Base-by-base conservation (phyloP, 345 rosid genomes). In the Stellera chamaejasme region DNA sequence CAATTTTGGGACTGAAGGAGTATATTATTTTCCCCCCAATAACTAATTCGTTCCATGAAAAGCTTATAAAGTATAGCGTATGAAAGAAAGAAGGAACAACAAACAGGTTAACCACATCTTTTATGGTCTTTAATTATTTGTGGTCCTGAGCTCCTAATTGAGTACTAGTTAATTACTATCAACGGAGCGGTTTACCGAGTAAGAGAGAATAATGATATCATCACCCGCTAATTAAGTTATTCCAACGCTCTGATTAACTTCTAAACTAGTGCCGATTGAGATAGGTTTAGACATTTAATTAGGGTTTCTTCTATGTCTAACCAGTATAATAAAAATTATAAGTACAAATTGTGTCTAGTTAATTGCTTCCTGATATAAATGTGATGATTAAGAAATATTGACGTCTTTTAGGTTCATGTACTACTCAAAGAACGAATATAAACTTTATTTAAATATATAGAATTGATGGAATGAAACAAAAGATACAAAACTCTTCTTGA, bases 21-120 rank as follows among this genome's bases (percentile, higher is more conserved):
- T 19, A 19, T 19, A 19, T 19, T 19, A 19, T 19, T 19, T 19
- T 19, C 23, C 23, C 0, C 65, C 51, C 62, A 41, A 42, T 39
- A 10, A 54, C 43, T 13, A 71, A 71, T 62, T 48, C 46, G 59
- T 48, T 54, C 41, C 11, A 8, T 28, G 27, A 45, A 23, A 10
- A 43, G 13, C 5, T 8, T n/a, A n/a, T n/a, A 5, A 8, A 13
- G 11, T 12, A 10, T 27, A 4, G 9, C 44, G 16, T 11, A 27
- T 16, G 42, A 42, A 2, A 23, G 59, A 15, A 3, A 6, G 12
- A 27, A 45, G 27, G 10, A 7, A 27, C 4, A 12, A 47, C 32
- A 27, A 43, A 43, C 15, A 10, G 26, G 47, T 32, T 25, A 42
- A 25, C 44, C 25, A 47, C 39, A 16, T 23, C 16, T 49, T 49